These are phyloP conservation scores for Claviceps maximensis DNA, from an alignment of 2,329 filamentous ascomycete genomes.

Conservation along the genomic window DNA sequence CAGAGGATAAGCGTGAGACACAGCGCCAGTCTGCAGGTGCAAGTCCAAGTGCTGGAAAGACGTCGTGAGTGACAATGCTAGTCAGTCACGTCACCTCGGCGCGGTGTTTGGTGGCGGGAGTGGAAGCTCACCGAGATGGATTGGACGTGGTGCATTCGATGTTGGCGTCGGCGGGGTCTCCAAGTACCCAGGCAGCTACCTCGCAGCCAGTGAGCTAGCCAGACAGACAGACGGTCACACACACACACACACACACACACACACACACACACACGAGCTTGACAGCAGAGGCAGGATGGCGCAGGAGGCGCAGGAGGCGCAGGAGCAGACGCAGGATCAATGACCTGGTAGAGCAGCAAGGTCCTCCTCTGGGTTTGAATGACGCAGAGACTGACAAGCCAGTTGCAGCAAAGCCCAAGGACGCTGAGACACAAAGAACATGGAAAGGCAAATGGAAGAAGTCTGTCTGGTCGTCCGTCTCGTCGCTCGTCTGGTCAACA, in stretches of 20 bases:
- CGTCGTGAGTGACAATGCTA: background rate
- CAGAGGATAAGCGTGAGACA: background rate
- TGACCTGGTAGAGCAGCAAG: background rate
- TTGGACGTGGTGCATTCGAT: background rate
- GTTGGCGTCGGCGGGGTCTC: background rate
- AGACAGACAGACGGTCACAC: no score
- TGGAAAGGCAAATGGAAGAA: background rate
- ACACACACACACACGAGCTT: no score
- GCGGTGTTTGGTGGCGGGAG: background rate
- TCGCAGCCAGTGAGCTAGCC: no score
- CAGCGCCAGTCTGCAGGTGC: conserved; percentile 3
- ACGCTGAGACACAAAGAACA: background rate
- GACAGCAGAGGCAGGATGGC: no score
- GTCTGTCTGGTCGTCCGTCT: background rate
- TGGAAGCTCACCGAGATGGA: background rate
- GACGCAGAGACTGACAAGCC: background rate
- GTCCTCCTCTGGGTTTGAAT: background rate
- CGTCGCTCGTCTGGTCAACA: no score
- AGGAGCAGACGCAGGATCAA: background rate
- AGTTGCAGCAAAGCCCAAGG: background rate
- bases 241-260: no score
- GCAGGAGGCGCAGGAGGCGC: background rate
- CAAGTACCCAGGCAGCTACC: background rate
- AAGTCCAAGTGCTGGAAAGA: background rate
- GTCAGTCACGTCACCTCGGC: background rate